Evolutionary conservation across 1,284 basidiomycete genomes (phyloP), one percentile per base, ranked within the genome.

Genomic region (Peniophora sp.): DNA sequence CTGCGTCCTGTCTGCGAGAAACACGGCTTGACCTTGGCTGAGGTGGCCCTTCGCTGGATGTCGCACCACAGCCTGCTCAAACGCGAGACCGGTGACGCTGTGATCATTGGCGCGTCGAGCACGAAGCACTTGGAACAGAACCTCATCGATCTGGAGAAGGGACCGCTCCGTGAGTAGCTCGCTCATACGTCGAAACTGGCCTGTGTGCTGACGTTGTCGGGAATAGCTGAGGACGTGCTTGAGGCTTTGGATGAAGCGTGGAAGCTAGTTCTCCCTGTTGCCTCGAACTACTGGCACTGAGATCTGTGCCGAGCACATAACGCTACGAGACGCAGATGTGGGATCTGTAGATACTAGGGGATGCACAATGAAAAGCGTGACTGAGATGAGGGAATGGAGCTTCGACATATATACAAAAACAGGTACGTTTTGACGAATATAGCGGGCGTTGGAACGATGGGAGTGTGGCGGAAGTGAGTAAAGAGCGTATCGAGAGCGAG

Each of bases 81-180:
- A 52, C 66, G 70, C 35, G 71, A 78, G 56, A 55, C 68, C 41
- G 72, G 74, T 2, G 77, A 79, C 56, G 62, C 74, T 39, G 63
- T 80, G 27, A 63, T 80, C 20, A 78, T 80, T 51, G 77, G 77
- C 14, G 76, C 76, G 9, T 75, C 73, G 8, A 78, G 68, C 46
- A 47, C 74, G 53, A 62, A 68, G 34, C 77, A 79, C 54, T 73
- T 79, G 50, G 68, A 78, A 58, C 64, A 74, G 72, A 82, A 81
- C 54, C 57, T 80, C 43, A 24, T 68, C 20, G 78, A 81, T 55
- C 60, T 80, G 18, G 78, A 81, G 62, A 81, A 82, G 57, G 78
- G 77, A 0, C 76, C 78, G 2, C 59, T 79, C 51, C 74, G 75
- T 76, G 55, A 70, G 73, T 18, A n/a, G 10, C 10, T 3, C 8